Conservation (phyloP, 2,329 filamentous ascomycete species). For the Chaetomiaceae sp. region DNA sequence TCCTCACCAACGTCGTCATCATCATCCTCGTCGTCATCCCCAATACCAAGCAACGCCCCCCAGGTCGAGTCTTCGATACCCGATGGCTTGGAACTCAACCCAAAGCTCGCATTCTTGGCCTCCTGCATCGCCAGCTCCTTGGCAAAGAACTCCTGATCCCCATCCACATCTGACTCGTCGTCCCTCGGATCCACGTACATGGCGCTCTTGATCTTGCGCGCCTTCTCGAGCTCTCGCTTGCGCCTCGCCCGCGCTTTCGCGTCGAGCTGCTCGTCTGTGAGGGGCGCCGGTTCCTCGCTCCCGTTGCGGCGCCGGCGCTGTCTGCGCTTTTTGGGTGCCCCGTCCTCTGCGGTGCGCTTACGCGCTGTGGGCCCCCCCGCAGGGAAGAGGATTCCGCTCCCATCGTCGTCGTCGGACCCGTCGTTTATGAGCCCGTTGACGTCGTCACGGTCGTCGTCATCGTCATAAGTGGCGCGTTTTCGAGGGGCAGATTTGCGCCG, state of each 20-base stretch:
- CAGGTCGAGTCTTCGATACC: conserved; percentile 21
- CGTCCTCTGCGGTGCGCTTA: conserved; percentile 48
- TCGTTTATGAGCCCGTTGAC: conserved; percentile 43
- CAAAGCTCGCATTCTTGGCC: conserved; percentile 35
- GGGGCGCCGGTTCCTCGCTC: conserved; percentile 35
- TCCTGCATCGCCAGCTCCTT: conserved; percentile 62
- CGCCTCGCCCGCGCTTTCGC: conserved; percentile 58
- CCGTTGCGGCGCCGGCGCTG: conserved; percentile 39
- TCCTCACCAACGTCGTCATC: conserved; percentile 10
- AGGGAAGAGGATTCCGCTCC: conserved; percentile 61
- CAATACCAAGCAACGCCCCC: conserved; percentile 21
- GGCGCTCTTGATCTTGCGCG: conserved; percentile 75
- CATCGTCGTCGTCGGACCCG: conserved; percentile 39
- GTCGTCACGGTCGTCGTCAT: conserved; percentile 61
- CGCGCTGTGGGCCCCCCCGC: conserved; percentile 59
- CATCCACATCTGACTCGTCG: conserved; percentile 80
- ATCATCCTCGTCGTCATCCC: conserved; percentile 17
- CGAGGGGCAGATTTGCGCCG: conserved; percentile 59
- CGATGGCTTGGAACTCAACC: conserved; percentile 8
- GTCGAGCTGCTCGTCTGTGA: conserved; percentile 55
- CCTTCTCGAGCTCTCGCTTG: conserved; percentile 70
- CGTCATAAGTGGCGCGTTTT: conserved; percentile 61
- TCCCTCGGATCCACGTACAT: conserved; percentile 78
- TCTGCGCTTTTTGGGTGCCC: conserved; percentile 55
- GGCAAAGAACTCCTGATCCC: conserved; percentile 68